Base-by-base conservation (phyloP, 768 basidiomycete genomes). In the Amanita rimosa region DNA sequence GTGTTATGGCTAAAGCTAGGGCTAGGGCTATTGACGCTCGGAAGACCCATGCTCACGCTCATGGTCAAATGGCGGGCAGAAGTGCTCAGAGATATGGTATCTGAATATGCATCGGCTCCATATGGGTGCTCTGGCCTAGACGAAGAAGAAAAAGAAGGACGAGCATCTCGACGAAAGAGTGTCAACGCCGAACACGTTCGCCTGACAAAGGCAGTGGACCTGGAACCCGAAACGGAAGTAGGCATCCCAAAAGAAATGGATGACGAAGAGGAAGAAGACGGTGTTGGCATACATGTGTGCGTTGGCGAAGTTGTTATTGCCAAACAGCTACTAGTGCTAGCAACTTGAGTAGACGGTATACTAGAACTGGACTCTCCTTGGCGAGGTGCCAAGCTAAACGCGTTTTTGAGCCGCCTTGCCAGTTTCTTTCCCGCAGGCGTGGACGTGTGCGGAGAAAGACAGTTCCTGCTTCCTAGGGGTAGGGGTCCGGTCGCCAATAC, bases 111-210 rank as follows among this genome's bases (percentile, higher is more conserved):
- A n/a, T n/a, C n/a, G 6, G 19, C n/a, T 7, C 36, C 9, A 7
- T 3, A 6, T 36, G 11, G n/a, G 29, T 11, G 31, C 31, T 9
- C 11, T 9, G 9, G 3, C 17, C 3, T 9, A 19, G 16, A 8
- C 17, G 36, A 19, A 24, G n/a, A n/a, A n/a, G n/a, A n/a, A n/a
- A n/a, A n/a, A n/a, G n/a, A n/a, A 9, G 35, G 16, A 36, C 21
- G 33, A 8, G 29, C 3, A 27, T 31, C 24, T 7, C 2, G 22
- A 14, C 4, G n/a, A 19, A 21, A 33, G 16, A n/a, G 19, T 6
- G 11, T 39, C 9, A 40, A 34, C 29, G 48, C 48, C 11, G 48
- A 49, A 38, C 48, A 49, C 10, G 48, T 49, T 6, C 39, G 11
- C 16, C 48, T 24, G 39, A 35, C 27, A n/a, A 49, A 49, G 17